Conservation (phyloP, 257 asterid genomes). For the Solanum peruvianum region DNA sequence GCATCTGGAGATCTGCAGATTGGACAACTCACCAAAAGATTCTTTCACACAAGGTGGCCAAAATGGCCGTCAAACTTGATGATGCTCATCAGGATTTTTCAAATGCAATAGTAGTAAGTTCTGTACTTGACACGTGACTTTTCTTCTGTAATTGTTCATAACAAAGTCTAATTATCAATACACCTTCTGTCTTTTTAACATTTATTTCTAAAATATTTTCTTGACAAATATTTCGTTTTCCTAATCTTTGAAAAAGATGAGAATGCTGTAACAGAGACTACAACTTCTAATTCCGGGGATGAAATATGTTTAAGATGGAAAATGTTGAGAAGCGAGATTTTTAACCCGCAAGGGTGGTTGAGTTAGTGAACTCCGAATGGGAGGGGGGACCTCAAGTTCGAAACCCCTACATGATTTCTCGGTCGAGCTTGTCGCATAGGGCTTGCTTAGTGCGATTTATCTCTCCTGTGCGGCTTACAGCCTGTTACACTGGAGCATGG, state of each 20-base stretch:
- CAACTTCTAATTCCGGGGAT: neutral
- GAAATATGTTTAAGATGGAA: neutral
- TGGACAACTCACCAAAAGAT: conserved; percentile 59
- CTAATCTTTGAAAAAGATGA: neutral
- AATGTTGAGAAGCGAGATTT: neutral
- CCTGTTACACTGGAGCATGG: neutral
- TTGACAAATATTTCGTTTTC: neutral
- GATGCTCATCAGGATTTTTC: conserved; percentile 66
- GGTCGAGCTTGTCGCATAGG: neutral
- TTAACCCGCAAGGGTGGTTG: neutral
- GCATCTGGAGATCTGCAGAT: conserved; percentile 68
- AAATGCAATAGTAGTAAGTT: conserved; percentile 67
- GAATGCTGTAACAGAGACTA: neutral
- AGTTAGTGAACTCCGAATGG: neutral
- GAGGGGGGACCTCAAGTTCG: neutral
- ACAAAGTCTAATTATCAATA: neutral
- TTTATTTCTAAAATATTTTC: neutral
- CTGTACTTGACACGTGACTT: neutral
- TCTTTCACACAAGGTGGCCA: conserved; percentile 65
- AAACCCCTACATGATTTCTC: neutral
- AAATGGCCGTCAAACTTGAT: conserved; percentile 72
- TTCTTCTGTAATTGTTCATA: neutral
- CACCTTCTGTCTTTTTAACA: neutral
- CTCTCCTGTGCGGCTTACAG: neutral
- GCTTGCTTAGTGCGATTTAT: neutral